phyloP scores from a whole-genome alignment of 176 grass and related monocot genomes.

The Puya raimondii region DNA sequence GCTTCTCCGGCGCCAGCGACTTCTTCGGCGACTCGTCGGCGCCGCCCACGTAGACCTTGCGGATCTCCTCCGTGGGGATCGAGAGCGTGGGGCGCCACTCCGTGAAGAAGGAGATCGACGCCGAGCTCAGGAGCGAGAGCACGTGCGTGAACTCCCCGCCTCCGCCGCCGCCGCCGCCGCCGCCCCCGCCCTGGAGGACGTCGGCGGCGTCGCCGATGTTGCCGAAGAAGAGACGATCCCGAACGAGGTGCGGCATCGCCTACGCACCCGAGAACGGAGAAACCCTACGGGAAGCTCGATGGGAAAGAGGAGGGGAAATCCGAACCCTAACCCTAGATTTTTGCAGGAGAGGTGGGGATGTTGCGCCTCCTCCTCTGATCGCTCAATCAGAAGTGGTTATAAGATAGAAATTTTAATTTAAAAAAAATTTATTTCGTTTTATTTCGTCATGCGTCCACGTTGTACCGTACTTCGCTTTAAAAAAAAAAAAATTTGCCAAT shows the following conservation, averaged over 20 bases:
- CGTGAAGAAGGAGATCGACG: conserved; percentile 65
- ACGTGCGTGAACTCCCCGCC: conserved; percentile 28
- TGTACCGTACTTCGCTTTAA: no score
- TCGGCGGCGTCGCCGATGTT: conserved; percentile 58
- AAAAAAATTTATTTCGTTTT: no score
- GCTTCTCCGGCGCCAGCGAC: conserved; percentile 23
- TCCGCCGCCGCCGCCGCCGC: background rate
- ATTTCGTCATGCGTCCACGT: no score
- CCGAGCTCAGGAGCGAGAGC: conserved; percentile 48
- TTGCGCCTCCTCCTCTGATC: no score
- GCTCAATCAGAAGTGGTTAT: no score
- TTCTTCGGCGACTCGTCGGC: conserved; percentile 32
- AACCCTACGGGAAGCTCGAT: background rate
- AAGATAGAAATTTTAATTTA: no score
- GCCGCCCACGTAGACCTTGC: conserved; percentile 28
- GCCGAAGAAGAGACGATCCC: conserved; percentile 61
- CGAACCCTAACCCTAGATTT: background rate
- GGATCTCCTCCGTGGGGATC: conserved; percentile 39
- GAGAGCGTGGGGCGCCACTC: conserved; percentile 35
- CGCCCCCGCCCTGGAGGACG: conserved; percentile 16
- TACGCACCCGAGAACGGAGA: background rate
- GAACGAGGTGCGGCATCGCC: conserved; percentile 47
- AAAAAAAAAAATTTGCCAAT: no score
- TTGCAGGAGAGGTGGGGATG: no score
- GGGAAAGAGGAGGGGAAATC: background rate